Base-by-base conservation (phyloP, 441 rosid genomes). In the Flueggea neowawraea region DNA sequence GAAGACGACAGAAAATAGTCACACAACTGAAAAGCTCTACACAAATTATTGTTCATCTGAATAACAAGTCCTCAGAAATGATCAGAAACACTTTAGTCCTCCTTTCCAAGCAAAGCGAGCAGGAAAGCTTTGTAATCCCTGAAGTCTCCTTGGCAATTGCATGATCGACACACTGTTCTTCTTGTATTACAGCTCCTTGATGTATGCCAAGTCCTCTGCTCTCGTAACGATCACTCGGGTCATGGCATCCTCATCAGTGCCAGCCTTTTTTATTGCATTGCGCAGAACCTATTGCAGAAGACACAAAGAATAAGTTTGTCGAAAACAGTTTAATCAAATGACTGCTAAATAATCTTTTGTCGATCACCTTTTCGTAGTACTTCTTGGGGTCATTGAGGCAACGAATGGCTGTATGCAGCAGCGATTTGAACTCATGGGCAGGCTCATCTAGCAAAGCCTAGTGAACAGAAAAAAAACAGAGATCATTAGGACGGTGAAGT, bases 161-260 rank as follows among this genome's bases (percentile, higher is more conserved):
- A 4, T 76, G 72, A 12, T 74, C 79, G 73, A 14, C 51, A 69
- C 76, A 49, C 81, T 84, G 87, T 84, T 87, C 64, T 79, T 76
- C 79, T 81, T 82, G 71, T 81, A 66, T 54, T 84, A 87, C 16
- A 61, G 58, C 56, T 82, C 88, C 75, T 84, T 82, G 72, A 87
- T 82, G 16, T 63, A 67, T 69, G 62, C 57, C 80, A 84, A 61
- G 62, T 84, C 86, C 82, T 87, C 90, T 0, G 85, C 86, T 68
- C 90, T 75, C 3, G 74, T 81, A 11, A 82, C 80, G 12, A 84
- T 87, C 72, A 82, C 88, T 0, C 90, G 75, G 16, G 88, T 82
- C 3, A 87, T 65, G 0, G 71, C 86, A 69, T 84, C 90, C 79
- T 87, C 94, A 13, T 82, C 94, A 0, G 87, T 82, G 52, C 90